Conservation (phyloP, 345 rosid genomes). For the Citrus medica region DNA sequence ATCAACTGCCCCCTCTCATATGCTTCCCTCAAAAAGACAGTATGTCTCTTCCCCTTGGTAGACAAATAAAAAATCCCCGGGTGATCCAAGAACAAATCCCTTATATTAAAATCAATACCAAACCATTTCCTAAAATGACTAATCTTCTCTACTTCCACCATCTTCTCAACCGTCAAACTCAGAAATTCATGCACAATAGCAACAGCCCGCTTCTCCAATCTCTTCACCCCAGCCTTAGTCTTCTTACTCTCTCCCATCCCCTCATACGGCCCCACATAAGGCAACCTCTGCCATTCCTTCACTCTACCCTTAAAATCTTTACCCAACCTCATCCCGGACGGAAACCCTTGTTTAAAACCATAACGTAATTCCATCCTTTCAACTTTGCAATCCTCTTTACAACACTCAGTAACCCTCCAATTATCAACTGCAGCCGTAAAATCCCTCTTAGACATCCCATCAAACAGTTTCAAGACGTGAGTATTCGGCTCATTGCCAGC, state of each 20-base stretch:
- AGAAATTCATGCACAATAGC: constrained; percentile 76
- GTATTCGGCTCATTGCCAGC: constrained; percentile 70
- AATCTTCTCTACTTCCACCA: constrained; percentile 92
- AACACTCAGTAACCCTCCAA: constrained; percentile 77
- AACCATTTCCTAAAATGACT: constrained; percentile 87
- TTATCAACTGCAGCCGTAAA: constrained; percentile 66
- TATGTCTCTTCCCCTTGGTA: constrained; percentile 79
- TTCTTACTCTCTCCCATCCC: constrained; percentile 43
- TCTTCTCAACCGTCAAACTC: constrained; percentile 81
- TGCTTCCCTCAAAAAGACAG: constrained; percentile 84
- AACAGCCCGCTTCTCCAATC: constrained; percentile 72
- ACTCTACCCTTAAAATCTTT: constrained; percentile 72
- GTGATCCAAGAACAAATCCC: constrained; percentile 92
- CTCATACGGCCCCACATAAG: constrained; percentile 75
- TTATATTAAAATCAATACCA: constrained; percentile 71
- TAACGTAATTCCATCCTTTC: constrained; percentile 49
- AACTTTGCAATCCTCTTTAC: constrained; percentile 44
- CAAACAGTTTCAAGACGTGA: constrained; percentile 58
- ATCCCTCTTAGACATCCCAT: constrained; percentile 24
- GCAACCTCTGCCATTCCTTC: constrained; percentile 77
- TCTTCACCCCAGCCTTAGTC: constrained; percentile 44
- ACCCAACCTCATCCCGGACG: constrained; percentile 81
- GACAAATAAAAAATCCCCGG: constrained; percentile 83
- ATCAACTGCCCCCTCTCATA: constrained; percentile 70
- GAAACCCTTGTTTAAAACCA: constrained; percentile 68